A percentile compares a stretch with the other conserved stretches of the same genome.
phyloP scores from a whole-genome alignment of 306 rosid species.

The Medicago truncatula region MtrunA17r5.0-ANR NC_053047.1:2390001-2390500 shows the following conservation, averaged over 20 bases:
- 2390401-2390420: slow-evolving; percentile 97
- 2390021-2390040: slow-evolving; percentile 68
- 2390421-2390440: slow-evolving; percentile 96
- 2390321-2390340: slow-evolving; percentile 83
- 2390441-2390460: slow-evolving; percentile 99
- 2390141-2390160: slow-evolving; percentile 86
- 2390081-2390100: slow-evolving; percentile 80
- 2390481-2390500: slow-evolving; percentile 96
- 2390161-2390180: slow-evolving; percentile 87
- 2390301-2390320: slow-evolving; percentile 84
- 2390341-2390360: slow-evolving; percentile 79
- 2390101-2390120: slow-evolving; percentile 84
- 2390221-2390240: slow-evolving; percentile 92
- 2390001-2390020: slow-evolving; percentile 76
- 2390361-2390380: slow-evolving; percentile 83
- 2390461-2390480: slow-evolving; percentile 94
- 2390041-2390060: slow-evolving; percentile 68
- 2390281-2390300: slow-evolving; percentile 97
- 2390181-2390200: slow-evolving; percentile 89
- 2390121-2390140: slow-evolving; percentile 76
- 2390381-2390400: slow-evolving; percentile 90
- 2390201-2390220: slow-evolving; percentile 94
- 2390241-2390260: slow-evolving; percentile 99
- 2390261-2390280: slow-evolving; percentile 99
- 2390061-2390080: slow-evolving; percentile 86